Evolutionary conservation across 1,284 basidiomycete species (phyloP).

Genomic region (Cryptococcus sp.): DNA sequence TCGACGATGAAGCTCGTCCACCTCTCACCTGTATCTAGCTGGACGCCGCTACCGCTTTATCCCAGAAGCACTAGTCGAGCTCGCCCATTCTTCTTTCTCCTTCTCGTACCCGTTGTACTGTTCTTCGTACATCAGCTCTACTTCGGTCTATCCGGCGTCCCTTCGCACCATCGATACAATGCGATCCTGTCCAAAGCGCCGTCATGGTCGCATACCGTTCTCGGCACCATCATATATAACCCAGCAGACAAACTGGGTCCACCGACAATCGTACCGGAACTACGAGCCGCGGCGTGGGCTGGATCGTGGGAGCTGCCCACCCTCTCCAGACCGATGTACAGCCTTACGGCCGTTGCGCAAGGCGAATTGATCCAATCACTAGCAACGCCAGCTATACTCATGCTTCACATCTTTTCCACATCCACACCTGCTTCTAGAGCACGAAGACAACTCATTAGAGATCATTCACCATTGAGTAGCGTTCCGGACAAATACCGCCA

Average conservation of each 20-base stretch:
- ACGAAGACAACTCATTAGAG: constrained; percentile 25
- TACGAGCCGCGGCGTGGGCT: constrained; percentile 7
- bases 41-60: too few relatives aligned
- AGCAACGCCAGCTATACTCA: constrained; percentile 21
- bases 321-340: constrained; percentile 1
- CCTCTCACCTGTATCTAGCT: too few relatives aligned
- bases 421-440: constrained; percentile 2
- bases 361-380: neutral
- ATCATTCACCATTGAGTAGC: constrained; percentile 6
- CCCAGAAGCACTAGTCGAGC: too few relatives aligned
- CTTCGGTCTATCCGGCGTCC: neutral
- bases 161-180: constrained; percentile 12
- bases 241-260: constrained; percentile 6
- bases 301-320: constrained; percentile 8
- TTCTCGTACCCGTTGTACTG: too few relatives aligned
- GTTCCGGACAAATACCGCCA: constrained; percentile 20
- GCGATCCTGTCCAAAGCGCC: constrained; percentile 1
- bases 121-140: too few relatives aligned
- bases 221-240: constrained; percentile 4
- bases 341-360: neutral
- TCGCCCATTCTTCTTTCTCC: too few relatives aligned
- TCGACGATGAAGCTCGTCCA: too few relatives aligned
- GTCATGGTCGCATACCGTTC: constrained; percentile 4
- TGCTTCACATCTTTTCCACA: constrained; percentile 38
- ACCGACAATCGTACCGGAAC: neutral